These are phyloP conservation scores for Pseudoscleropodium purum DNA, from an alignment of 225 moss, liverwort and hornwort genomes.

Conservation along the genomic window DNA sequence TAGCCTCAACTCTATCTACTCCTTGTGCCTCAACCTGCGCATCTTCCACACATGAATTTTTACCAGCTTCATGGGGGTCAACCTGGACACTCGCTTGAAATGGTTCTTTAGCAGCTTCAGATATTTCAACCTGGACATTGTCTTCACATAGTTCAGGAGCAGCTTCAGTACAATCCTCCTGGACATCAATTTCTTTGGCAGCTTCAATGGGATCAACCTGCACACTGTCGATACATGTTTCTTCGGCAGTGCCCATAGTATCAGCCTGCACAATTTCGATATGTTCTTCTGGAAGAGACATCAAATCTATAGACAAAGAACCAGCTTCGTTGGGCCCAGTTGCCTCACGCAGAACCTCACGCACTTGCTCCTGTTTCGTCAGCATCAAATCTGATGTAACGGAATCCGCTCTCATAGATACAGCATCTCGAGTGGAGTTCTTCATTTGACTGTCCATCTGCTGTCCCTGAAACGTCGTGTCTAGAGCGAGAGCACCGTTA, in stretches of 20 bases:
- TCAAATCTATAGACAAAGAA: constrained; percentile 35
- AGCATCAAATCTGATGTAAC: constrained; percentile 27
- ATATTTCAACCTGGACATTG: not conserved
- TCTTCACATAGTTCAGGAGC: not conserved
- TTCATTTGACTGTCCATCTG: constrained; percentile 1
- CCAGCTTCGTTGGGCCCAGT: constrained; percentile 25
- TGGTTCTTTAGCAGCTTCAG: not conserved
- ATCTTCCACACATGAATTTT: constrained; percentile 7
- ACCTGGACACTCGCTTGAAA: not conserved
- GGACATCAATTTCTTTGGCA: constrained; percentile 1
- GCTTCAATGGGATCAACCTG: constrained; percentile 7
- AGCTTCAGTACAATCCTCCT: constrained; percentile 1
- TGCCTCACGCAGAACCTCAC: constrained; percentile 2
- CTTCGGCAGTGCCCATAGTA: constrained; percentile 6
- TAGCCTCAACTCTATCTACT: constrained; percentile 3
- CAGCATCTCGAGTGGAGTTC: not conserved
- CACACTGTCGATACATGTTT: not conserved
- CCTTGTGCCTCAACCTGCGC: not conserved
- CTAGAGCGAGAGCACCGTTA: constrained; percentile 4
- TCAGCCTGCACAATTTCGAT: constrained; percentile 14
- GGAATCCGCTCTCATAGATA: constrained; percentile 15
- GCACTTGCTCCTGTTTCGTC: constrained; percentile 26
- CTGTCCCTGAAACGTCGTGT: constrained; percentile 26
- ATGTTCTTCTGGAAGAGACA: constrained; percentile 35
- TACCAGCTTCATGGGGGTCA: not conserved